Conservation (phyloP, 2,329 filamentous ascomycete genomes). For the Pyrenochaeta sp. region DNA sequence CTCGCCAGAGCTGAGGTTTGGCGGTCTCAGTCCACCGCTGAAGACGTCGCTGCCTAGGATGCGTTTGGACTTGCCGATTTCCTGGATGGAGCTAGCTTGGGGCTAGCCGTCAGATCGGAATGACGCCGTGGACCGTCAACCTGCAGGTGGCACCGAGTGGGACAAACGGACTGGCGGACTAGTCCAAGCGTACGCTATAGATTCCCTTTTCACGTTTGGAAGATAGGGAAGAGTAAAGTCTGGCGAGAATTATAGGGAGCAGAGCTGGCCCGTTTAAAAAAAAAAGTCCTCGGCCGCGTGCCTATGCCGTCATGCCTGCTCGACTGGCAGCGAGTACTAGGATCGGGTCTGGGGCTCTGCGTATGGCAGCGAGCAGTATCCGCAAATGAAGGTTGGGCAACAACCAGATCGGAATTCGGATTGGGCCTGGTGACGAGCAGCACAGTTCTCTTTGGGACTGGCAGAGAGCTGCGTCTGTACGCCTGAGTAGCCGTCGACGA, state of each 20-base stretch:
- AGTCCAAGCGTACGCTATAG: slow-evolving; percentile 1
- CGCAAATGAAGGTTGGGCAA: slow-evolving; percentile 19
- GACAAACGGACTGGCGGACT: slow-evolving; percentile 9
- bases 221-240: background rate
- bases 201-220: background rate
- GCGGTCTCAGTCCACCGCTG: slow-evolving; percentile 26
- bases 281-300: slow-evolving; percentile 21
- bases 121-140: slow-evolving; percentile 26
- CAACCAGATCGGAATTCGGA: slow-evolving; percentile 7
- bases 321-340: background rate
- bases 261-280: slow-evolving; percentile 7
- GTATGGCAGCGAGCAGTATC: slow-evolving; percentile 2
- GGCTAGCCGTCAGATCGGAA: slow-evolving; percentile 14
- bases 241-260: slow-evolving; percentile 6
- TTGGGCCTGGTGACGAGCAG: slow-evolving; percentile 12
- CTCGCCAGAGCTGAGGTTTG: slow-evolving; percentile 32
- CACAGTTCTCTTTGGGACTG: background rate
- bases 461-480: slow-evolving; percentile 4
- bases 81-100: slow-evolving; percentile 30
- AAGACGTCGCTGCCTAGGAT: slow-evolving; percentile 32
- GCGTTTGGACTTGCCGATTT: slow-evolving; percentile 34
- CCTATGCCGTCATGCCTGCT: slow-evolving; percentile 33
- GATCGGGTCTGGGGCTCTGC: background rate
- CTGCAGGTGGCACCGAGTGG: slow-evolving; percentile 24
- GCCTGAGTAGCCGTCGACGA: slow-evolving; percentile 16